phyloP scores from a whole-genome alignment of 2,329 filamentous ascomycete species.

The Aureobasidium leucospermi region DNA sequence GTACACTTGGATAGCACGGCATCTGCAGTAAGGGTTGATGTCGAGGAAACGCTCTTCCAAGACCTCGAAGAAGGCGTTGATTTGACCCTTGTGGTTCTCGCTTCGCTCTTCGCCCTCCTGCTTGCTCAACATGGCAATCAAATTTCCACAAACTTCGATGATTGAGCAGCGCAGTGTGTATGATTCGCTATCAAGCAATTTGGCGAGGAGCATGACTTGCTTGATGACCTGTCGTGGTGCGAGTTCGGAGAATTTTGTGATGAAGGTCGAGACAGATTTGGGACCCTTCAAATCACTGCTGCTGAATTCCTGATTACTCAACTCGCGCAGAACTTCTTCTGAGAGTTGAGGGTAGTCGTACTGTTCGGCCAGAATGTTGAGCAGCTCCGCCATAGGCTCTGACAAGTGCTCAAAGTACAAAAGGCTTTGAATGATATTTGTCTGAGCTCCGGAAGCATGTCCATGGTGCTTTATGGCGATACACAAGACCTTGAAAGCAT shows the following conservation, averaged over 20 bases:
- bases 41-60: slow-evolving; percentile 94
- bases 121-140: slow-evolving; percentile 83
- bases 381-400: slow-evolving; percentile 96
- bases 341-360: slow-evolving; percentile 95
- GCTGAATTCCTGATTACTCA: slow-evolving; percentile 97
- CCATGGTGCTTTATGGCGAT: slow-evolving; percentile 97
- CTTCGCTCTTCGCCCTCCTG: slow-evolving; percentile 70
- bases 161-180: slow-evolving; percentile 89
- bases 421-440: slow-evolving; percentile 92
- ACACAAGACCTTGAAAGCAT: slow-evolving; percentile 93
- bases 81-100: slow-evolving; percentile 89
- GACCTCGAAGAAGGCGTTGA: slow-evolving; percentile 95
- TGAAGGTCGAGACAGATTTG: slow-evolving; percentile 91
- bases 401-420: slow-evolving; percentile 99
- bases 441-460: slow-evolving; percentile 93
- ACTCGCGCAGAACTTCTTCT: slow-evolving; percentile 85
- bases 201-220: slow-evolving; percentile 91
- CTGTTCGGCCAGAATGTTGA: slow-evolving; percentile 91
- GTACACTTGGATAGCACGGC: slow-evolving; percentile 86
- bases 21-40: slow-evolving; percentile 92
- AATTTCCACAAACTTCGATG: slow-evolving; percentile 94
- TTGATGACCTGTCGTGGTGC: slow-evolving; percentile 89
- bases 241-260: slow-evolving; percentile 86
- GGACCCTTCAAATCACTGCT: slow-evolving; percentile 91
- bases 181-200: slow-evolving; percentile 93